These are phyloP conservation scores for Westerdykella sp. DNA, from an alignment of 2,329 filamentous ascomycete genomes.

Conservation along the genomic window DNA sequence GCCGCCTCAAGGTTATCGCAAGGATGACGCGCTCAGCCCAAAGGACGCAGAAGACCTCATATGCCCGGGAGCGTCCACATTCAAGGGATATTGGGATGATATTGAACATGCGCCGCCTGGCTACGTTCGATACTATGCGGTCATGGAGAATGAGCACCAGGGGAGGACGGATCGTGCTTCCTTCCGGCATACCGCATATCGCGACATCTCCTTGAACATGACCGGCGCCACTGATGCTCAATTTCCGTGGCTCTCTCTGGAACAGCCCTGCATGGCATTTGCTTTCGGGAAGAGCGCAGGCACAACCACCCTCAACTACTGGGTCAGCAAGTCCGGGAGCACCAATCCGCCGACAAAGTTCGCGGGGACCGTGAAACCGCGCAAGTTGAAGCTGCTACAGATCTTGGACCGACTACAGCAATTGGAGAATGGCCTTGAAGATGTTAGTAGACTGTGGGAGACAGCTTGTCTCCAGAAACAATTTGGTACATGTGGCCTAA, in stretches of 20 bases:
- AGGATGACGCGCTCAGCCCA: conserved; percentile 26
- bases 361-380: conserved; percentile 54
- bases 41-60: conserved; percentile 36
- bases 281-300: conserved; percentile 61
- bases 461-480: conserved; percentile 8
- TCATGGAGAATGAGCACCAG: conserved; percentile 36
- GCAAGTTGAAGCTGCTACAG: conserved; percentile 52
- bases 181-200: conserved; percentile 32
- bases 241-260: conserved; percentile 63
- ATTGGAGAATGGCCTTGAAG: conserved; percentile 39
- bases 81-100: conserved; percentile 36
- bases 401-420: conserved; percentile 41
- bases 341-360: conserved; percentile 53
- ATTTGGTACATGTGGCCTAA: conserved; percentile 22
- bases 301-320: conserved; percentile 66
- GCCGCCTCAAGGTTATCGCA: conserved; percentile 36
- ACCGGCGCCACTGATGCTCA: conserved; percentile 29
- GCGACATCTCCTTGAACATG: conserved; percentile 36
- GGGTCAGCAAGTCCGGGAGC: conserved; percentile 55
- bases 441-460: conserved; percentile 30
- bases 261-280: conserved; percentile 67
- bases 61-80: conserved; percentile 34
- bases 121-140: conserved; percentile 37
- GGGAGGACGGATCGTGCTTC: conserved; percentile 35
- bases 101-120: conserved; percentile 33